Evolutionary conservation across 2,329 filamentous ascomycete genomes (phyloP), one percentile per base, ranked within the genome.

Genomic region (Fusarium austroafricanum): DNA sequence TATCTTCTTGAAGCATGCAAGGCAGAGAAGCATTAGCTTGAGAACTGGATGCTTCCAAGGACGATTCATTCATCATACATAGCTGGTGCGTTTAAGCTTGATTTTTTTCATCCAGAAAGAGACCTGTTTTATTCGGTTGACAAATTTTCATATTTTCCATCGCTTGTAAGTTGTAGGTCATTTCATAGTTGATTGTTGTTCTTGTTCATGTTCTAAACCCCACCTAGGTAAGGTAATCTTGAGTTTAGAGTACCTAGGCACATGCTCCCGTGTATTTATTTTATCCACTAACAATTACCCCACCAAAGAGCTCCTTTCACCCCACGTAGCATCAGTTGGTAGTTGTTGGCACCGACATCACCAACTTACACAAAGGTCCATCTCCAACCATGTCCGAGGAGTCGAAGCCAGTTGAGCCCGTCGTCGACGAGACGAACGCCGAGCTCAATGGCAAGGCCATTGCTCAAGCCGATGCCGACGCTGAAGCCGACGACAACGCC

Each of bases 381-480:
- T 60, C 33, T 56, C 56, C 56, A 65, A 70, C 59, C 31, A 84
- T 84, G 81, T 76, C 83, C 45, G 85, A 90, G 77, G 86, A 90
- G 76, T 90, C 89, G 43, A 92, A 91, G 74, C 82, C 85, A 57
- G 82, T 84, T 63, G 87, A 90, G 63, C 80, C 83, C 67, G 78
- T 80, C 68, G 82, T 83, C 72, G 82, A 84, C 69, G 80, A 84
- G 72, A 81, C 81, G 52, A 78, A 82, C 68, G 80, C 83, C 72
- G 83, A 83, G 33, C 80, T 79, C 63, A 83, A 83, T 55, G 82
- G 81, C 45, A 84, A 84, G 35, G 82, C 82, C 59, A 84, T 69
- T 42, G 66, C 52, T 43, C 53, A 65, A 38, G 29, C 61, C 39
- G 44, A 84, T 70, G 80, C 81, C 46, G 78, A 82, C 65, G 80